Evolutionary conservation across 192 early-diverging fungal species (phyloP).

Genomic region (Phycomyces nitens): DNA sequence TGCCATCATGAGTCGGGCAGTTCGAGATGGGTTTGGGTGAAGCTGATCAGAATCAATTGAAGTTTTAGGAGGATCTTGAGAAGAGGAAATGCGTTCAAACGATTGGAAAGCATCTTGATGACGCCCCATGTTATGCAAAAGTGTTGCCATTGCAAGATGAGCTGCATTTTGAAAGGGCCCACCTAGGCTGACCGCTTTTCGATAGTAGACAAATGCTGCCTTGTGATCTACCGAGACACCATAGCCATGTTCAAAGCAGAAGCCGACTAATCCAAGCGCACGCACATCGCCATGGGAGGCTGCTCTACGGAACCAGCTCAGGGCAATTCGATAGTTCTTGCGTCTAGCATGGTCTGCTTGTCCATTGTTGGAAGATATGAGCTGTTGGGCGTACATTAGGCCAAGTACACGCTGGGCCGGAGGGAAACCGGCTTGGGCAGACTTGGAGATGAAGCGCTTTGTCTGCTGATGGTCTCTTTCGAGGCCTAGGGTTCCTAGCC

Average conservation of each 20-base stretch:
- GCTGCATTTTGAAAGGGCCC: slow-evolving; percentile 18
- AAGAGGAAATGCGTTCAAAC: slow-evolving; percentile 12
- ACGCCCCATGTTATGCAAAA: slow-evolving; percentile 28
- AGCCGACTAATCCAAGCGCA: slow-evolving; percentile 31
- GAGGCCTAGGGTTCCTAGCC: slow-evolving; percentile 24
- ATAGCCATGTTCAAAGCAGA: slow-evolving; percentile 35
- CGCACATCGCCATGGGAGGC: slow-evolving; percentile 27
- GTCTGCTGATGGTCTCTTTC: slow-evolving; percentile 22
- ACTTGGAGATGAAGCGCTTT: slow-evolving; percentile 7
- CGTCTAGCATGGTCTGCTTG: neutral
- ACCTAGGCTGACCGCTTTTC: slow-evolving; percentile 28
- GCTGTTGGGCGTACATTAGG: slow-evolving; percentile 30
- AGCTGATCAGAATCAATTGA: neutral
- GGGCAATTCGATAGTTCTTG: slow-evolving; percentile 25
- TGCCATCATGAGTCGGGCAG: slow-evolving; percentile 25
- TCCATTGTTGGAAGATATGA: neutral
- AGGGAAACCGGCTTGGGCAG: slow-evolving; percentile 24
- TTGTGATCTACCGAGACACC: slow-evolving; percentile 27
- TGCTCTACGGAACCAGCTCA: slow-evolving; percentile 38
- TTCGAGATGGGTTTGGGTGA: neutral
- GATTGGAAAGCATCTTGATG: slow-evolving; percentile 27
- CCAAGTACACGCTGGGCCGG: slow-evolving; percentile 29
- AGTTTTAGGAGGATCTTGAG: neutral
- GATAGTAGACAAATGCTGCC: slow-evolving; percentile 30
- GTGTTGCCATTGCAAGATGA: slow-evolving; percentile 22